Evolutionary conservation across 139 green algal genomes (phyloP).

Genomic region (Medakamo hakoo): DNA sequence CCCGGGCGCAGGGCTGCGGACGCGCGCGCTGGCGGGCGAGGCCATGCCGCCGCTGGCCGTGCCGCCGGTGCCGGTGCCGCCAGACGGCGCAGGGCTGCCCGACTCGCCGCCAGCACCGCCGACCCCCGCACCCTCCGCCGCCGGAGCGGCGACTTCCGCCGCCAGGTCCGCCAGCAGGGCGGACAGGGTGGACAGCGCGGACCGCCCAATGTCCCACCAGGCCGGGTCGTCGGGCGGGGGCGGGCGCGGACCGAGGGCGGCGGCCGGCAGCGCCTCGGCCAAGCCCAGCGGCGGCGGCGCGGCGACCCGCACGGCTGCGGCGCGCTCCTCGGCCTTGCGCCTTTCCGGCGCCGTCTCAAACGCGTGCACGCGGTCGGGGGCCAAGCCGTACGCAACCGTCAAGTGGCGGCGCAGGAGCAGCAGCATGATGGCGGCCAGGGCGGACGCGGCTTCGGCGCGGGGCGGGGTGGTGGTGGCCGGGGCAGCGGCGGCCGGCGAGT

Average conservation of each 20-base stretch:
- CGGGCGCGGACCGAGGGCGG: neutral
- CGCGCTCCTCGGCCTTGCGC: neutral
- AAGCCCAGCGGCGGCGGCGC: neutral
- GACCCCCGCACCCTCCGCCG: neutral
- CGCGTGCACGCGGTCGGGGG: conserved; percentile 11
- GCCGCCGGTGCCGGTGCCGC: neutral
- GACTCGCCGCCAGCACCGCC: neutral
- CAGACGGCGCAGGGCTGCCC: neutral
- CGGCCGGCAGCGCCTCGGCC: neutral
- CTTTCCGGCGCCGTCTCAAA: conserved; percentile 8
- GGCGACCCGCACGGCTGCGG: too few species aligned
- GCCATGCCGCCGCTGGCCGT: neutral
- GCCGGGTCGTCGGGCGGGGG: neutral
- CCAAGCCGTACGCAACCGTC: conserved; percentile 23
- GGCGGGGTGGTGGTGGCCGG: neutral
- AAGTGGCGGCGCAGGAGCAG: conserved; percentile 39
- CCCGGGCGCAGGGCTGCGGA: too few species aligned
- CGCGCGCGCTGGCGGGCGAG: too few species aligned
- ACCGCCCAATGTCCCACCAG: neutral
- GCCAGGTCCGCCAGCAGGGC: neutral
- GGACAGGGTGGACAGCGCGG: too few species aligned
- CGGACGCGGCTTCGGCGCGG: neutral
- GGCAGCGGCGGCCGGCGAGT: neutral
- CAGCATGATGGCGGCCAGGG: conserved; percentile 20
- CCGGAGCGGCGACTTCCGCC: too few species aligned